Evolutionary conservation across 2,329 filamentous ascomycete species (phyloP).

Genomic region (Arthrobotrys conoides): DNA sequence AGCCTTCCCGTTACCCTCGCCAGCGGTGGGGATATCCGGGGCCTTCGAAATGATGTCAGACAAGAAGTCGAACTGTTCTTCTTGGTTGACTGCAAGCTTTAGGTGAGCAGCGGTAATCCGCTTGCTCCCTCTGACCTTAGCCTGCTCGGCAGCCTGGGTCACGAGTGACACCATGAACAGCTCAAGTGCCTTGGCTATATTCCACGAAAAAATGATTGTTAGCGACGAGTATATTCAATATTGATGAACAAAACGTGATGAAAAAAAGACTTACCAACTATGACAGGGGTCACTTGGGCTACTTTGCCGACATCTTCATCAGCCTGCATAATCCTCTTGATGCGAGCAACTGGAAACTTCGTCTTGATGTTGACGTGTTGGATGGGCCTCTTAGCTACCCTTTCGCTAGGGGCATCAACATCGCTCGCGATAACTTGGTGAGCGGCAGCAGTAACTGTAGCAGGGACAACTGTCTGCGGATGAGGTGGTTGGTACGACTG

Average conservation of each 20-base stretch:
- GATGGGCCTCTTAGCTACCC: constrained; percentile 30
- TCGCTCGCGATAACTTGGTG: constrained; percentile 12
- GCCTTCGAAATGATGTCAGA: constrained; percentile 91
- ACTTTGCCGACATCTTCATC: constrained; percentile 99
- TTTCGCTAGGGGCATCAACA: constrained; percentile 10
- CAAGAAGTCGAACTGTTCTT: constrained; percentile 95
- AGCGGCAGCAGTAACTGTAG: constrained; percentile 5
- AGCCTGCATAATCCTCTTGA: constrained; percentile 99
- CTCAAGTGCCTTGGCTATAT: constrained; percentile 87
- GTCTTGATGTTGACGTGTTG: constrained; percentile 80
- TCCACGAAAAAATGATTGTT: constrained; percentile 57
- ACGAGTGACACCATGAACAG: constrained; percentile 98
- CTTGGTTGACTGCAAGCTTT: constrained; percentile 87
- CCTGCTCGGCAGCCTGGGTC: constrained; percentile 86
- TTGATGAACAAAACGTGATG: background rate
- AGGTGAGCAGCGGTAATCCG: constrained; percentile 90
- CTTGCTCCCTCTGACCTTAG: constrained; percentile 85
- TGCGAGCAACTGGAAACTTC: constrained; percentile 95
- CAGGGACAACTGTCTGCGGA: constrained; percentile 15
- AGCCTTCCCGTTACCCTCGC: constrained; percentile 39
- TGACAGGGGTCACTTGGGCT: constrained; percentile 95
- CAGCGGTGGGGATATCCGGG: constrained; percentile 70
- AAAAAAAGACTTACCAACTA: constrained; percentile 76
- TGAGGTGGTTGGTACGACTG: constrained; percentile 40
- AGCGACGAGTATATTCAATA: constrained; percentile 26